Conservation (phyloP, 1,284 basidiomycete species). For the Pseudozyma pruni region DNA sequence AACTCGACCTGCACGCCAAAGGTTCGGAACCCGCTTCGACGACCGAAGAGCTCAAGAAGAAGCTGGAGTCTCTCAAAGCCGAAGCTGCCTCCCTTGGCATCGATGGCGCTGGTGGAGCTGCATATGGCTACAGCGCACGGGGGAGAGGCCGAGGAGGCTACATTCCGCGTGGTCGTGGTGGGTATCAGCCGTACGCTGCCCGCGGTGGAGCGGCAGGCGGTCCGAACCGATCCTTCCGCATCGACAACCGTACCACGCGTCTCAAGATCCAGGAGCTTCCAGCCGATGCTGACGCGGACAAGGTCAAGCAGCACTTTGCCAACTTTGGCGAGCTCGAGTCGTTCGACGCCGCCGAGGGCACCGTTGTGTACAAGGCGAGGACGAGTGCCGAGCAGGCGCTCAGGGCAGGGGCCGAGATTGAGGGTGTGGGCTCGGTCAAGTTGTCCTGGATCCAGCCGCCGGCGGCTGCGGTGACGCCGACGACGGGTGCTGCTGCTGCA, state of each 20-base stretch:
- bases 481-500: constrained; percentile 1
- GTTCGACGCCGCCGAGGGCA: constrained; percentile 33
- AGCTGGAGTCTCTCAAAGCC: constrained; percentile 82
- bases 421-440: constrained; percentile 56
- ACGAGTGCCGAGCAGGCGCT: constrained; percentile 57
- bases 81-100: constrained; percentile 87
- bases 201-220: constrained; percentile 71
- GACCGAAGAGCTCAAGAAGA: constrained; percentile 79
- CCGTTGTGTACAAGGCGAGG: constrained; percentile 55
- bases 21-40: constrained; percentile 71
- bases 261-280: constrained; percentile 78
- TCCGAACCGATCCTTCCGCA: constrained; percentile 74
- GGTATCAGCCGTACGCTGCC: constrained; percentile 79
- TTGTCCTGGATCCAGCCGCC: constrained; percentile 58
- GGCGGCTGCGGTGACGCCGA: neutral
- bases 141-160: constrained; percentile 67
- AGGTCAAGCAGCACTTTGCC: constrained; percentile 79
- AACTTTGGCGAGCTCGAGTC: constrained; percentile 54
- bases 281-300: constrained; percentile 70
- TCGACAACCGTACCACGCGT: constrained; percentile 89
- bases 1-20: constrained; percentile 68
- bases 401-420: constrained; percentile 53
- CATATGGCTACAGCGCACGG: constrained; percentile 64
- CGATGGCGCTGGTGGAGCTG: constrained; percentile 68
- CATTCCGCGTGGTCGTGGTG: constrained; percentile 73